Percentiles rank a stretch among this genome's conserved stretches.
phyloP scores from a whole-genome alignment of 1,284 basidiomycete species.

The Irpex rosettiformis region DNA sequence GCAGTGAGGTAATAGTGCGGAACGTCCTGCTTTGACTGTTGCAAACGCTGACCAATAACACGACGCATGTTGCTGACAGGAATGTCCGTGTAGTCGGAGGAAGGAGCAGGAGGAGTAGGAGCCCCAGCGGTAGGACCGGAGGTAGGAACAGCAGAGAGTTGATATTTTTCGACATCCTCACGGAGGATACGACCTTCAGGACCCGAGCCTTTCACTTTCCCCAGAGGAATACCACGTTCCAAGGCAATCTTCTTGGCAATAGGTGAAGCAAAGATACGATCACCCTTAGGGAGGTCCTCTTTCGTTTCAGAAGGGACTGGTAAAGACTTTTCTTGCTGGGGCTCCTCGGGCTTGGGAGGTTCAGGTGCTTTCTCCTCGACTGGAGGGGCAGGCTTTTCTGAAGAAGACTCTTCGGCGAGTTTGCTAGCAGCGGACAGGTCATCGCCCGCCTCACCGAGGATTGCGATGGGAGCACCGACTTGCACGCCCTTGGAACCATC shows the following conservation, averaged over 20 bases:
- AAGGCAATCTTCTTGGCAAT: slow-evolving; percentile 96
- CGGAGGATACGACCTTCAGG: slow-evolving; percentile 93
- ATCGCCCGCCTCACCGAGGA: slow-evolving; percentile 92
- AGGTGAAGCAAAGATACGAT: slow-evolving; percentile 92
- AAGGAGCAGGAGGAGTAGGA: slow-evolving; percentile 38
- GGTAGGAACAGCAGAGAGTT: slow-evolving; percentile 46
- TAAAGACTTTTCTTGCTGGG: slow-evolving; percentile 27
- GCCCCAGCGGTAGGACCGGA: slow-evolving; percentile 38
- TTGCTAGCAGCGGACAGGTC: slow-evolving; percentile 82
- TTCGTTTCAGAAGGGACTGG: slow-evolving; percentile 21
- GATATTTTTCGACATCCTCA: slow-evolving; percentile 91
- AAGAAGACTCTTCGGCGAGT: slow-evolving; percentile 64
- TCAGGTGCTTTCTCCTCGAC: slow-evolving; percentile 36
- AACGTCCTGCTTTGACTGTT: slow-evolving; percentile 89
- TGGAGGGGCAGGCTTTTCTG: slow-evolving; percentile 33
- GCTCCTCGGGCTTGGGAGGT: slow-evolving; percentile 37
- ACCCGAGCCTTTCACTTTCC: slow-evolving; percentile 91
- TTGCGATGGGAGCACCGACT: slow-evolving; percentile 87
- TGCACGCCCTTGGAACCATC: slow-evolving; percentile 87
- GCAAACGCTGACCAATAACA: slow-evolving; percentile 86
- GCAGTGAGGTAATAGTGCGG: slow-evolving; percentile 99
- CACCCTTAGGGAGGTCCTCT: slow-evolving; percentile 52
- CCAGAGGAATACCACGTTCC: slow-evolving; percentile 90
- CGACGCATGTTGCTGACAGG: slow-evolving; percentile 96
- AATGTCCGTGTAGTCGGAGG: slow-evolving; percentile 81